Conservation (phyloP, 1,284 basidiomycete genomes). For the Ustilago crameri region DNA sequence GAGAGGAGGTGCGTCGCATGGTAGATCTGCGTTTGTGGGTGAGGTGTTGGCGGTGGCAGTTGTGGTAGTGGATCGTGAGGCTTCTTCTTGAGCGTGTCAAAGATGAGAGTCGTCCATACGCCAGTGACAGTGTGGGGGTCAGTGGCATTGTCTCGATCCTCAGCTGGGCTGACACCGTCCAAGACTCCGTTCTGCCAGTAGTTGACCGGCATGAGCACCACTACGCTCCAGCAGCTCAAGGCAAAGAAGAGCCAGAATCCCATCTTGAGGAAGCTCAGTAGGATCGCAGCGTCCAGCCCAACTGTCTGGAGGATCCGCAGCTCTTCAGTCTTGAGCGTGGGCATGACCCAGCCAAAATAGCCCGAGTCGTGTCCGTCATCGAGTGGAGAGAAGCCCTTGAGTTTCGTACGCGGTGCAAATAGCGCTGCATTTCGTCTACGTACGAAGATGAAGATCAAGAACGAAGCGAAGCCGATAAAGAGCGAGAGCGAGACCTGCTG, state of each 20-base stretch:
- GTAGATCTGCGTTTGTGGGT: constrained; percentile 68
- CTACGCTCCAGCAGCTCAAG: constrained; percentile 75
- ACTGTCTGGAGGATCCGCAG: constrained; percentile 95
- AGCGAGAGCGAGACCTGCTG: constrained; percentile 86
- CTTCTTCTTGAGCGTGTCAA: constrained; percentile 17
- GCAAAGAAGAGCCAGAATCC: constrained; percentile 85
- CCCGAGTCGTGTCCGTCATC: constrained; percentile 79
- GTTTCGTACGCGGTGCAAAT: constrained; percentile 90
- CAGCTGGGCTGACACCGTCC: constrained; percentile 65
- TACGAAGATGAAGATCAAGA: constrained; percentile 87
- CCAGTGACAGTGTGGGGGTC: constrained; percentile 25
- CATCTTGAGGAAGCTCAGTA: constrained; percentile 95
- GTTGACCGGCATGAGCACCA: constrained; percentile 67
- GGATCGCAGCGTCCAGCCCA: constrained; percentile 92
- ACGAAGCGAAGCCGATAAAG: constrained; percentile 80
- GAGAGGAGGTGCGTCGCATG: constrained; percentile 82
- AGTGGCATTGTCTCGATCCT: constrained; percentile 46
- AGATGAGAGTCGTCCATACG: constrained; percentile 34
- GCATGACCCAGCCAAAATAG: constrained; percentile 93
- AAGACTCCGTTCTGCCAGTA: constrained; percentile 64
- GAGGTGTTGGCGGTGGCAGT: constrained; percentile 42
- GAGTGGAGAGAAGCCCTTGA: constrained; percentile 92
- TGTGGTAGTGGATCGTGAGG: constrained; percentile 47
- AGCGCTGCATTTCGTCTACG: constrained; percentile 86
- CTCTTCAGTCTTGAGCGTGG: constrained; percentile 88